Conservation (phyloP, 805 yeast species). For the Yamadazyma laniorum region DNA sequence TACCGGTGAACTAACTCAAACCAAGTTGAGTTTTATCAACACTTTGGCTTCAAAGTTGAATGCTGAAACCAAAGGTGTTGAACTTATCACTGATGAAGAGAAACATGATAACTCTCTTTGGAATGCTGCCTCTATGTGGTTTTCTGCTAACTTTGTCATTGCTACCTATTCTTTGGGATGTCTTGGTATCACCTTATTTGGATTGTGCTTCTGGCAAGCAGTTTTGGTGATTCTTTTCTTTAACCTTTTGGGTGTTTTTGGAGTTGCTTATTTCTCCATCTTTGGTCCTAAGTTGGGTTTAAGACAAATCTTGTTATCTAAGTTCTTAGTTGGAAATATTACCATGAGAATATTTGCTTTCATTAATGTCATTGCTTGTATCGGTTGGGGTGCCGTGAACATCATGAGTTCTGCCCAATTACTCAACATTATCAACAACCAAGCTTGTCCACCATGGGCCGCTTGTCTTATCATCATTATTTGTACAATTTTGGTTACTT, state of each 20-base stretch:
- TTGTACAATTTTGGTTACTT: slow-evolving; percentile 67
- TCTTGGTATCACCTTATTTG: slow-evolving; percentile 55
- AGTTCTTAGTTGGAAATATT: slow-evolving; percentile 72
- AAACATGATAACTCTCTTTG: slow-evolving; percentile 63
- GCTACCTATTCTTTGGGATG: slow-evolving; percentile 81
- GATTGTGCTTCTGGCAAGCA: slow-evolving; percentile 71
- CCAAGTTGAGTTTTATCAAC: slow-evolving; percentile 28
- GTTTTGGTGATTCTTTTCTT: slow-evolving; percentile 69
- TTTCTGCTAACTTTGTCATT: slow-evolving; percentile 83
- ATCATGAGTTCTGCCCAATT: slow-evolving; percentile 87
- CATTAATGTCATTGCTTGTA: slow-evolving; percentile 78
- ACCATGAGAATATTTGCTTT: slow-evolving; percentile 76
- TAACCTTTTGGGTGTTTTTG: slow-evolving; percentile 65
- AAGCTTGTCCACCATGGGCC: slow-evolving; percentile 81
- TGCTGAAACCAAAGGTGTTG: slow-evolving; percentile 68
- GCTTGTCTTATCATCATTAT: slow-evolving; percentile 74
- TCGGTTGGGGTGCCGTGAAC: slow-evolving; percentile 95
- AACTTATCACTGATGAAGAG: slow-evolving; percentile 75
- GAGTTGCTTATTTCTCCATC: slow-evolving; percentile 79
- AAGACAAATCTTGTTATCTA: slow-evolving; percentile 81
- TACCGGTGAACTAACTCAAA: slow-evolving; percentile 22
- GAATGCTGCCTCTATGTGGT: slow-evolving; percentile 86
- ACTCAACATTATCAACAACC: slow-evolving; percentile 68
- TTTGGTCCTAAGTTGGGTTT: slow-evolving; percentile 85
- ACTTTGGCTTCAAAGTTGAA: slow-evolving; percentile 34